Evolutionary conservation across 179 eudicot species (phyloP).

Genomic region (Silene noctiflora): DNA sequence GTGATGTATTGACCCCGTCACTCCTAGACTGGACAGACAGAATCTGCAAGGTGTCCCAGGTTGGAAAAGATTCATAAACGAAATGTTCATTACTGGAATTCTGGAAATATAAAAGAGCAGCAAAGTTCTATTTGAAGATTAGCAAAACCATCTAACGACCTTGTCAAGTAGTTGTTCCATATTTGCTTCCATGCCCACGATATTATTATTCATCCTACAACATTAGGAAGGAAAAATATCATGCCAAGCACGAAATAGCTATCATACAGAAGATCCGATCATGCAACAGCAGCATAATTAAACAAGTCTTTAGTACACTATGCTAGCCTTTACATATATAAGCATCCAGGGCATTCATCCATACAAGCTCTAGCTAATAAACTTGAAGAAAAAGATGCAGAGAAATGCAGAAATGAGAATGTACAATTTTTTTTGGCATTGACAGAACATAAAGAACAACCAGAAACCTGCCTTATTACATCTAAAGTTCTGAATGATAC

Average conservation of each 20-base stretch:
- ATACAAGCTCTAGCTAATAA: too few species aligned
- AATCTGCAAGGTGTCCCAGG: constrained; percentile 50
- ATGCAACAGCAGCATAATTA: constrained; percentile 11
- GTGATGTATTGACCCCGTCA: constrained; percentile 92
- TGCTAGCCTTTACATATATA: not conserved
- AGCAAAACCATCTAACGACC: constrained; percentile 38
- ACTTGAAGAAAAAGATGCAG: not conserved
- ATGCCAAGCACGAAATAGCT: constrained; percentile 5
- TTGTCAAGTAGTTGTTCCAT: constrained; percentile 97
- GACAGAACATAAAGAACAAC: not conserved
- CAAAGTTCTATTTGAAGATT: not conserved
- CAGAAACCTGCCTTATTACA: not conserved
- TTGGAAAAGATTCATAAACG: constrained; percentile 11
- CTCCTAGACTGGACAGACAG: constrained; percentile 93
- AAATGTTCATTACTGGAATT: constrained; percentile 21
- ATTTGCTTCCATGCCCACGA: constrained; percentile 94
- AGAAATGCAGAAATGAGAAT: constrained; percentile 2
- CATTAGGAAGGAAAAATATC: not conserved
- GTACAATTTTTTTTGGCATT: not conserved
- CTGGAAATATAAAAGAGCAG: not conserved
- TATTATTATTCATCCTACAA: constrained; percentile 89
- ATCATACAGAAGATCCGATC: not conserved
- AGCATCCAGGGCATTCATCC: constrained; percentile 3
- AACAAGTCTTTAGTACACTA: not conserved
- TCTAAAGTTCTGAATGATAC: constrained; percentile 1